phyloP scores from a whole-genome alignment of 2,329 filamentous ascomycete genomes.

The Fusarium albosuccineum region DNA sequence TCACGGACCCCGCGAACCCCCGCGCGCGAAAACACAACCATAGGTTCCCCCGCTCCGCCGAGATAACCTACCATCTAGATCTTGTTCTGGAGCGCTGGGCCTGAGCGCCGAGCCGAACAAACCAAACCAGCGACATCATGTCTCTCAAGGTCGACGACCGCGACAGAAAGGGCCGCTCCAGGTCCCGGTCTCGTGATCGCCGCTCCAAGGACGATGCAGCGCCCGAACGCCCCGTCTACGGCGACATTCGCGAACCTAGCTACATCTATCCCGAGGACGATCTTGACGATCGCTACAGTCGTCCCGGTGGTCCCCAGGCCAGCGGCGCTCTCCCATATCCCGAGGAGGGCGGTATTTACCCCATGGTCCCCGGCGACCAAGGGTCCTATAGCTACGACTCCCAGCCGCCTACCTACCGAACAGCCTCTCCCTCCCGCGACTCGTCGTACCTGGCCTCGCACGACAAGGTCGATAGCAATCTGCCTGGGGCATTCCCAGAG shows the following conservation, averaged over 20 bases:
- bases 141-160: conserved; percentile 64
- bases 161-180: conserved; percentile 60
- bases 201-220: conserved; percentile 50
- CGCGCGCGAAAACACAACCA: conserved; percentile 18
- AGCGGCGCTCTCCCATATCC: conserved; percentile 55
- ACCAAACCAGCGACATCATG: conserved; percentile 53
- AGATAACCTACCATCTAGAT: conserved; percentile 6
- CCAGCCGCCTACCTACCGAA: conserved; percentile 50
- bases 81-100: conserved; percentile 18
- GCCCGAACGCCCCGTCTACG: conserved; percentile 48
- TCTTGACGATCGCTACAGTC: conserved; percentile 54
- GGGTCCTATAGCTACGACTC: conserved; percentile 58
- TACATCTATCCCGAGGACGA: conserved; percentile 59
- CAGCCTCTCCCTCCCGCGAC: conserved; percentile 51
- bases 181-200: conserved; percentile 59
- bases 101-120: conserved; percentile 14
- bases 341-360: conserved; percentile 53
- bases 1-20: conserved; percentile 17
- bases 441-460: conserved; percentile 55
- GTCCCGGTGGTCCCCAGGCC: conserved; percentile 51
- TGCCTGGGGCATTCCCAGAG: conserved; percentile 53
- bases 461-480: conserved; percentile 47
- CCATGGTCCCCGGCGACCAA: conserved; percentile 55
- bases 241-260: conserved; percentile 59
- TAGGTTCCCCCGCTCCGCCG: conserved; percentile 23